Percentiles rank a stretch among this genome's conserved stretches.
phyloP scores from a whole-genome alignment of 129 eudicot genomes.

The Ambrosia artemisiifolia region DNA sequence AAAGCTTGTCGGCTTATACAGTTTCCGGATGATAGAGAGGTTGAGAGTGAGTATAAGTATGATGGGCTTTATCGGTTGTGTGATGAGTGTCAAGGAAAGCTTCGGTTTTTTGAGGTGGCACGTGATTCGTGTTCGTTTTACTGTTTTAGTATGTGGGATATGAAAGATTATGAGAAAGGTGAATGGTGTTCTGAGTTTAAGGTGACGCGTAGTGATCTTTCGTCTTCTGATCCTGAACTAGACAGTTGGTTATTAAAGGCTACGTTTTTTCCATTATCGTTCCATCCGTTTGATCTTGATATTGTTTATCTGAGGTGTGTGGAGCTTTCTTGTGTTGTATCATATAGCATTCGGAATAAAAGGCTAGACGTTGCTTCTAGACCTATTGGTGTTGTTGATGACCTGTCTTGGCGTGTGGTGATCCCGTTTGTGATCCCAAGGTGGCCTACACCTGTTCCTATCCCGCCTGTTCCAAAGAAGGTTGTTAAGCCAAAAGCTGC shows the following conservation, averaged over 20 bases:
- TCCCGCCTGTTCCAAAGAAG: conserved; percentile 26
- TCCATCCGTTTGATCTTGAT: conserved; percentile 42
- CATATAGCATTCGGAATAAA: conserved; percentile 31
- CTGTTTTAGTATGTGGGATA: conserved; percentile 50
- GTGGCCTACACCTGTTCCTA: conserved; percentile 55
- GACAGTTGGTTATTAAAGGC: conserved; percentile 20
- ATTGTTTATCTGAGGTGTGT: conserved; percentile 47
- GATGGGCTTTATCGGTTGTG: conserved; percentile 51
- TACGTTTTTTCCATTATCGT: conserved; percentile 44
- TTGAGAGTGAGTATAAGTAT: conserved; percentile 27
- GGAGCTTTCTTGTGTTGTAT: conserved; percentile 44
- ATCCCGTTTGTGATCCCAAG: conserved; percentile 51
- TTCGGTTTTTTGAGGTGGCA: conserved; percentile 42
- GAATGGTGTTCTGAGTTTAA: conserved; percentile 41
- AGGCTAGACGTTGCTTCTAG: conserved; percentile 38
- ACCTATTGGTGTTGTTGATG: conserved; percentile 40
- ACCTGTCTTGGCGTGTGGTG: conserved; percentile 56
- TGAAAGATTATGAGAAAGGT: conserved; percentile 43
- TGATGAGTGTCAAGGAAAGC: conserved; percentile 36
- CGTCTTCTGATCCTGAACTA: conserved; percentile 34
- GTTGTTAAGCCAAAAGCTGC: conserved; percentile 15
- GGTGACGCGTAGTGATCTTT: conserved; percentile 47
- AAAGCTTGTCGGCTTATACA: conserved; percentile 31
- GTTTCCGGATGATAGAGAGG: conserved; percentile 35
- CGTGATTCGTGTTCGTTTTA: conserved; percentile 23